Conservation (phyloP, 148 eudicot genomes). For the Fallopia convolvulus region DNA sequence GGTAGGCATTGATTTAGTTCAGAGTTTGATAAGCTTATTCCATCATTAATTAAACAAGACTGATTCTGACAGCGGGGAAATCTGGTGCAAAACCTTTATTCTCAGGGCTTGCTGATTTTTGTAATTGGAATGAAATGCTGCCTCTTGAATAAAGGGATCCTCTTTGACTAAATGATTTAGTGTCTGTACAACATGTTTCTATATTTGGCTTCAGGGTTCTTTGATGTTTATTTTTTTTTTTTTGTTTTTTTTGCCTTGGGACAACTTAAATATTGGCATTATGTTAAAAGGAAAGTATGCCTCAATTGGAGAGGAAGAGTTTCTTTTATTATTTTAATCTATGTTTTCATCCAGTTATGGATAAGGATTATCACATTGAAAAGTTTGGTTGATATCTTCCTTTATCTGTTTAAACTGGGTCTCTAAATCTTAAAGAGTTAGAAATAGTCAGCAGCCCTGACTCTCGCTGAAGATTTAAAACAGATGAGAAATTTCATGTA, state of each 20-base stretch:
- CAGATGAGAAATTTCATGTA: neutral
- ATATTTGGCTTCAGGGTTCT: neutral
- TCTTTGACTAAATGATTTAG: neutral
- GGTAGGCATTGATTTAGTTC: neutral
- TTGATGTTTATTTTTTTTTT: neutral
- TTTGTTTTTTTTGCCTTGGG: neutral
- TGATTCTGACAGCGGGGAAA: neutral
- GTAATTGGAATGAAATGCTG: neutral
- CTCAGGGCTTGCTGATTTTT: neutral
- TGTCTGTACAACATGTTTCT: neutral
- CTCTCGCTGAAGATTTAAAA: neutral
- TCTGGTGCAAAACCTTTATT: neutral
- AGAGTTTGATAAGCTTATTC: neutral
- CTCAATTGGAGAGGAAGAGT: neutral
- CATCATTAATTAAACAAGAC: neutral
- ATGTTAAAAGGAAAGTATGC: neutral
- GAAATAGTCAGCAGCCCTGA: neutral
- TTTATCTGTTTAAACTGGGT: neutral
- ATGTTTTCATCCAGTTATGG: neutral
- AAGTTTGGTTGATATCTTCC: neutral
- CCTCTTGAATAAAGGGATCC: neutral
- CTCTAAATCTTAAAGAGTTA: neutral
- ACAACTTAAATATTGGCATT: neutral
- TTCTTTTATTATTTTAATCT: neutral
- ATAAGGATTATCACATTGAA: neutral